phyloP scores from a whole-genome alignment of 2,329 filamentous ascomycete genomes.

The Gliomastix tumulicola region DNA sequence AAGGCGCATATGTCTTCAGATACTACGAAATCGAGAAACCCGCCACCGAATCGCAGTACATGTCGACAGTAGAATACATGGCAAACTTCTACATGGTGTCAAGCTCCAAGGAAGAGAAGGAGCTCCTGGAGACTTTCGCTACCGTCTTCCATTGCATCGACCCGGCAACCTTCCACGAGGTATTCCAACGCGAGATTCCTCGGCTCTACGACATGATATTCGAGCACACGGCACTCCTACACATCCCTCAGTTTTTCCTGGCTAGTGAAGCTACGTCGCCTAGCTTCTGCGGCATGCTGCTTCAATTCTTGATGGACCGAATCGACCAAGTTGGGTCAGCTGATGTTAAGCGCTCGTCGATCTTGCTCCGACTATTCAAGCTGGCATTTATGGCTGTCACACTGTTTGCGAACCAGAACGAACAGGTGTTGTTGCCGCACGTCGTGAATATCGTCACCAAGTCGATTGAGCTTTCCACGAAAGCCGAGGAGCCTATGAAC shows the following conservation, averaged over 20 bases:
- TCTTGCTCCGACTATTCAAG: constrained; percentile 91
- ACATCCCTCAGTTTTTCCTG: constrained; percentile 96
- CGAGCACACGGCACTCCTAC: constrained; percentile 86
- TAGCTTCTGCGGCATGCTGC: constrained; percentile 94
- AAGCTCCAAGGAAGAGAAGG: constrained; percentile 93
- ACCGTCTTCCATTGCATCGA: constrained; percentile 99
- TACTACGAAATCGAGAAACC: constrained; percentile 92
- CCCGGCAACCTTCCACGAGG: constrained; percentile 95
- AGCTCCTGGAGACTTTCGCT: constrained; percentile 92
- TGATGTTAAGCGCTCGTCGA: constrained; percentile 87
- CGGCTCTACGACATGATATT: constrained; percentile 97
- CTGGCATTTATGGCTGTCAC: constrained; percentile 99
- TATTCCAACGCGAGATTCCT: constrained; percentile 95
- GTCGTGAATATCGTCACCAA: constrained; percentile 96
- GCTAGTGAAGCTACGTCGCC: constrained; percentile 98
- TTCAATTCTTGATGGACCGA: constrained; percentile 94
- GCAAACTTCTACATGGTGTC: constrained; percentile 93
- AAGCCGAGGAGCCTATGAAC: constrained; percentile 95
- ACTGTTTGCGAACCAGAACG: constrained; percentile 88
- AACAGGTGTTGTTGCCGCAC: constrained; percentile 89
- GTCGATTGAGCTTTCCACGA: constrained; percentile 92
- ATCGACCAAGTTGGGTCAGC: constrained; percentile 92
- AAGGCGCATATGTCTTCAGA: constrained; percentile 91
- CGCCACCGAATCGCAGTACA: constrained; percentile 62
- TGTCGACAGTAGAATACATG: constrained; percentile 84